Conservation (phyloP, 352 stramenopile species). For the Globisporangium paddicum region DNA sequence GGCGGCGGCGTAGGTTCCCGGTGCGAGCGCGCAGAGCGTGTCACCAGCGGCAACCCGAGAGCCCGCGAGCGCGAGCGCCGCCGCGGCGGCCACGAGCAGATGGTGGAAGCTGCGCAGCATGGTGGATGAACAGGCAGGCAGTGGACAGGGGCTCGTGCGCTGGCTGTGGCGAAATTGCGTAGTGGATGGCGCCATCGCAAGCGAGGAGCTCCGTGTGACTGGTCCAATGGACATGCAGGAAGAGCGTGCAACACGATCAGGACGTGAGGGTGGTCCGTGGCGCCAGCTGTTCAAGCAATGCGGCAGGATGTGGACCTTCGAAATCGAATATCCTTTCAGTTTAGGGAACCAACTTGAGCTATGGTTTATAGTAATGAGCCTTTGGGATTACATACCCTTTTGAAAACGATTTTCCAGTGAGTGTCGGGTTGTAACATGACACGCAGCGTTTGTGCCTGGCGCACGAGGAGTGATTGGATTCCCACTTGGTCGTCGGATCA, state of each 20-base stretch:
- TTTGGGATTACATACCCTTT: background rate
- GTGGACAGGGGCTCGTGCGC: background rate
- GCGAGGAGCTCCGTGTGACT: background rate
- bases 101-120: slow-evolving; percentile 6
- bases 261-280: background rate
- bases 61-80: background rate
- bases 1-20: slow-evolving; percentile 10
- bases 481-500: background rate
- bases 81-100: slow-evolving; percentile 1
- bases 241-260: background rate
- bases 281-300: background rate
- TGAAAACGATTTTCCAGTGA: background rate
- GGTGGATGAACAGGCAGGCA: background rate
- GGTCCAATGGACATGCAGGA: slow-evolving; percentile 3
- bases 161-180: background rate
- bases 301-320: background rate
- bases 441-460: background rate
- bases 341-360: background rate
- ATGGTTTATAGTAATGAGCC: background rate
- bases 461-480: background rate
- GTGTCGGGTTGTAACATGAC: background rate
- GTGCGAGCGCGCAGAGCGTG: slow-evolving; percentile 44
- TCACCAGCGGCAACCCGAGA: slow-evolving; percentile 19
- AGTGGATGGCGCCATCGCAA: background rate
- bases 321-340: background rate